Evolutionary conservation across 2,329 filamentous ascomycete species (phyloP), one percentile per base, ranked within the genome.

Genomic region (Aspergillus terreus): DNA sequence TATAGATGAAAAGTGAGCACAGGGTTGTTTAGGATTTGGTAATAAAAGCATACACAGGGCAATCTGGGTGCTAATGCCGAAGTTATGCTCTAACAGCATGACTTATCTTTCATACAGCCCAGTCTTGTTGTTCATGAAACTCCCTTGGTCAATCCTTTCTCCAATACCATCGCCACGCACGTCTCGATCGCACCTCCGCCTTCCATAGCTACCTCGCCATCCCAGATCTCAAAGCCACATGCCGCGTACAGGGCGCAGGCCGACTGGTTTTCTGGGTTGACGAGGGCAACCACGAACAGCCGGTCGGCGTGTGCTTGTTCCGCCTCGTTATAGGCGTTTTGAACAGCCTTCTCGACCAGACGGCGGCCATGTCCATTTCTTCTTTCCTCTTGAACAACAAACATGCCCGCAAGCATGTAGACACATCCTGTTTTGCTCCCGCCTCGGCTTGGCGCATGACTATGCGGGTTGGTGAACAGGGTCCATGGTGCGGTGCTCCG

Each of bases 401-500:
- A 44, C 51, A 53, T 46, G 3, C 47, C 51, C 3, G 33, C 15
- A n/a, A 50, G 23, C 47, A 47, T 46, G 32, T 44, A 53, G 9
- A 38, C 23, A n/a, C 23, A 14, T 9, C 19, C 43, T 2, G 7
- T 15, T 5, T 25, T 2, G 5, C 14, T 10, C 7, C n/a, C 2
- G 10, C 25, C 21, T 11, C 3, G 0, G 21, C 19, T 25, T 4
- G 27, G n/a, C 6, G 21, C 4, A 12, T 30, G 11, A 6, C 6
- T 4, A 6, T 35, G 12, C 4, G 9, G 44, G 35, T 36, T 14
- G 14, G 46, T 10, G 17, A 51, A 51, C 15, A 51, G 2, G 4
- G 23, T 33, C 46, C 50, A 52, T 4, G 50, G 50, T 5, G 50
- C 21, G 5, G 21, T 21, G 12, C 25, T 12, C 14, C 42, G 19